Evolutionary conservation across 805 yeast genomes (phyloP), one percentile per base, ranked within the genome.

Genomic region (Hanseniaspora mollemarum): DNA sequence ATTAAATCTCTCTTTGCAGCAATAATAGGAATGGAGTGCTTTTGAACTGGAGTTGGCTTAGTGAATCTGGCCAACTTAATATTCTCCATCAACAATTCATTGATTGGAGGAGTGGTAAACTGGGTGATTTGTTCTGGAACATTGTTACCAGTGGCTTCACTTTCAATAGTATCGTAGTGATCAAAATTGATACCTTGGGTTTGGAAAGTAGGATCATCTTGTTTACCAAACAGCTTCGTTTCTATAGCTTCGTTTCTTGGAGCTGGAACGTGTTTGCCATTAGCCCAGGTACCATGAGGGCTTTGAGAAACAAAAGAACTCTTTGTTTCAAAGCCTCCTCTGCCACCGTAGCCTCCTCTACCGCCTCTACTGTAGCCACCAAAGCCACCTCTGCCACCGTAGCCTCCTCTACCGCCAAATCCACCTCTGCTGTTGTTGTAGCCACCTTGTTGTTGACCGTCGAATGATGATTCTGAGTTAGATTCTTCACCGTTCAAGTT

Each of bases 171-270:
- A 67, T 92, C 99, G 70, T 92, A 92, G 74, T 86, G 87, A 69
- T 94, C 99, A 64, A 92, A 92, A 73, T 92, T 92, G 71, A 92
- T 92, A 76, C 99, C 99, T 35, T 95, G 83, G 49, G 94, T 80
- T 73, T 85, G 96, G 72, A 81, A 79, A 36, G 65, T 62, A 60
- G 87, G 75, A 55, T 73, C 75, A 38, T 69, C 71, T 29, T 71
- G 65, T 61, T 81, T 94, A 62, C 99, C 98, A 60, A 84, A 94
- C 55, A 92, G 73, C 62, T 86, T 87, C 52, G 73, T 60, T 71
- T 92, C 98, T 58, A 81, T 61, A 53, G 72, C 71, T 60, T 76
- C 78, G 67, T 84, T 83, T 57, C 70, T 74, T 52, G 80, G 75
- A 54, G 94, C 86, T 53, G 94, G 94, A 57, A 79, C 73, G 66